Conservation (phyloP, 441 rosid genomes). For the Mallotus repandus region DNA sequence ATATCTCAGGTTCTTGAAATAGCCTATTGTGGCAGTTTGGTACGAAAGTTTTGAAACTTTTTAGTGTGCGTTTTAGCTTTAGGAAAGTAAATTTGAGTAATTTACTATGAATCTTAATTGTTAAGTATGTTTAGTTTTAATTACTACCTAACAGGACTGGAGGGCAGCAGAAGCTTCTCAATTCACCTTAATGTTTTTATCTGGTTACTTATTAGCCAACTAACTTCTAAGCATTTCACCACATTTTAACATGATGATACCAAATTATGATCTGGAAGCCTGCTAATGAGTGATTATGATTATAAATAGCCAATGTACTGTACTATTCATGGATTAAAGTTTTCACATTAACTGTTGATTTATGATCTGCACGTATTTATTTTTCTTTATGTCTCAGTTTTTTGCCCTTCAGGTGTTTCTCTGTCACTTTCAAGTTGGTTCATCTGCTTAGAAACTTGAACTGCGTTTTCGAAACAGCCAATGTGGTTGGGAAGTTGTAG, state of each 20-base stretch:
- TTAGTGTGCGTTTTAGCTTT: neutral
- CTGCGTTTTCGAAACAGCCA: neutral
- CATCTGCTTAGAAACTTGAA: neutral
- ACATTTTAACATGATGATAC: conserved; percentile 1
- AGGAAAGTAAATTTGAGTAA: neutral
- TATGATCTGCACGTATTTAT: too few relatives aligned
- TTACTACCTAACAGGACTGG: neutral
- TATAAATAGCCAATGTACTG: too few relatives aligned
- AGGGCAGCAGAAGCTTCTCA: neutral
- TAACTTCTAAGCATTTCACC: neutral
- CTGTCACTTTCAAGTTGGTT: neutral
- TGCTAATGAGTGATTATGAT: neutral
- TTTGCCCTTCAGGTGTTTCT: neutral
- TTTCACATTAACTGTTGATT: too few relatives aligned
- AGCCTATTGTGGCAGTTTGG: neutral
- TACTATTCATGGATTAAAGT: too few relatives aligned
- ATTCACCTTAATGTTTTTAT: neutral
- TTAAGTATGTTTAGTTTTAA: neutral
- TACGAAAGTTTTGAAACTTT: too few relatives aligned
- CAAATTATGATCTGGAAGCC: neutral
- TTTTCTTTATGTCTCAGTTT: neutral
- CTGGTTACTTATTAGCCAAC: neutral
- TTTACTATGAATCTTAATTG: conserved; percentile 1
- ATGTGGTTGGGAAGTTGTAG: neutral
- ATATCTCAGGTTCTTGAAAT: neutral